phyloP scores from a whole-genome alignment of 768 basidiomycete species.

The Tubosaeta sp. region DNA sequence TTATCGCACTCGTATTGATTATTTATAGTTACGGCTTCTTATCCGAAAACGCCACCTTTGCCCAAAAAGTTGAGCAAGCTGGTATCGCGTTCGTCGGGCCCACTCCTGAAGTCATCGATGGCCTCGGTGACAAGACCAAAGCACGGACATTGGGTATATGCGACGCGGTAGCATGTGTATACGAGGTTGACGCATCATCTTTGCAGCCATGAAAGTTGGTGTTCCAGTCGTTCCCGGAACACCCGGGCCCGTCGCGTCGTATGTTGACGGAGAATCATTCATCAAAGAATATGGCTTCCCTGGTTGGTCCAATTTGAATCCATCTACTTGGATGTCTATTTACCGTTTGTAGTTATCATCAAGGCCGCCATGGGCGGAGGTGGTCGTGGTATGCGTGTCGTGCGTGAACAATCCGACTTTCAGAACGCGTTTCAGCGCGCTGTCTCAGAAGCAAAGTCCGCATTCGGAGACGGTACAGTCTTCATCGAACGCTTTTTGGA shows the following conservation, averaged over 20 bases:
- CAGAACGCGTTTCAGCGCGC: conserved; percentile 86
- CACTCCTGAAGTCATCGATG: conserved; percentile 92
- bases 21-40: conserved; percentile 86
- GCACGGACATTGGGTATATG: conserved; percentile 77
- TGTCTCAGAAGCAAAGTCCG: conserved; percentile 90
- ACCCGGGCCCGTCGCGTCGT: conserved; percentile 83
- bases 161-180: not conserved
- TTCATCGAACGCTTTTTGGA: conserved; percentile 98
- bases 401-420: conserved; percentile 91
- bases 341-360: conserved; percentile 73
- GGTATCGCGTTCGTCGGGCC: conserved; percentile 97
- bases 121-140: conserved; percentile 98
- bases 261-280: conserved; percentile 79
- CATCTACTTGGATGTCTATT: not conserved
- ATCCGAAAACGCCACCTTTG: conserved; percentile 94
- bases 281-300: conserved; percentile 97
- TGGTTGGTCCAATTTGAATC: conserved; percentile 38
- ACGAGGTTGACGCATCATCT: conserved; percentile 1
- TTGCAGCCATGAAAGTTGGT: conserved; percentile 75
- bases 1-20: conserved; percentile 3
- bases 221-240: conserved; percentile 99
- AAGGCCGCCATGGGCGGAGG: conserved; percentile 99
- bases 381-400: conserved; percentile 98
- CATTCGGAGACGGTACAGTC: conserved; percentile 98
- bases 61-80: conserved; percentile 96